These are phyloP conservation scores for Fusarium setosum DNA, from an alignment of 2,329 filamentous ascomycete genomes.

Conservation along the genomic window DNA sequence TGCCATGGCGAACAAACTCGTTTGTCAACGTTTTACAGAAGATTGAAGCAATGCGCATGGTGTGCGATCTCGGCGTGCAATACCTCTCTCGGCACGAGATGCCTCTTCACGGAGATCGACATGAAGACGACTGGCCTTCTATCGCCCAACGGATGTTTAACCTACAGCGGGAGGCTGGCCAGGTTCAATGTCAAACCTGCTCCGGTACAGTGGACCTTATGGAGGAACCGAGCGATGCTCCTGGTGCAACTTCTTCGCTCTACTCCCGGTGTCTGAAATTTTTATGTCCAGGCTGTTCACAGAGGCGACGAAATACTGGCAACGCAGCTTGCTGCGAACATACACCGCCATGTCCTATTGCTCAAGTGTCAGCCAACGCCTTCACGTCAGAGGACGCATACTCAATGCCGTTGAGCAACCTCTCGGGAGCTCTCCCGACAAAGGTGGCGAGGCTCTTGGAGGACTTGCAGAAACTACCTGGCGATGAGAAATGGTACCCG, in stretches of 20 bases:
- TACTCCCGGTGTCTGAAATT: background rate
- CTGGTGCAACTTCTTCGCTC: background rate
- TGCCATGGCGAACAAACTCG: constrained; percentile 5
- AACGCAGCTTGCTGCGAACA: background rate
- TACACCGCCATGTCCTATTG: background rate
- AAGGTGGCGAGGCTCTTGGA: background rate
- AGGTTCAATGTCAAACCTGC: background rate
- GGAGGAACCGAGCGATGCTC: background rate
- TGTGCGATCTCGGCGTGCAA: constrained; percentile 57
- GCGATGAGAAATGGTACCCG: background rate
- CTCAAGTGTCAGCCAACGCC: background rate
- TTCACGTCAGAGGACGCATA: background rate
- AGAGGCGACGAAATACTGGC: background rate
- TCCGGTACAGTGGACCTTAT: background rate
- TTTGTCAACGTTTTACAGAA: constrained; percentile 56
- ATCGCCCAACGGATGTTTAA: background rate
- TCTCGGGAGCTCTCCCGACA: background rate
- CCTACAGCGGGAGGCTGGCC: background rate
- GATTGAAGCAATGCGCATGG: constrained; percentile 55
- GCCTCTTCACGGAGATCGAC: background rate
- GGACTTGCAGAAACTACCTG: background rate
- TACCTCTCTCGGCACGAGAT: constrained; percentile 45
- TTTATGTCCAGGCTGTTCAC: background rate
- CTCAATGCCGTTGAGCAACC: background rate
- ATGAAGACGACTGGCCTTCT: background rate